Evolutionary conservation across 1,139 yeast species (phyloP), one percentile per base, ranked within the genome.

Genomic region (Zygotorulaspora mrakii): DNA sequence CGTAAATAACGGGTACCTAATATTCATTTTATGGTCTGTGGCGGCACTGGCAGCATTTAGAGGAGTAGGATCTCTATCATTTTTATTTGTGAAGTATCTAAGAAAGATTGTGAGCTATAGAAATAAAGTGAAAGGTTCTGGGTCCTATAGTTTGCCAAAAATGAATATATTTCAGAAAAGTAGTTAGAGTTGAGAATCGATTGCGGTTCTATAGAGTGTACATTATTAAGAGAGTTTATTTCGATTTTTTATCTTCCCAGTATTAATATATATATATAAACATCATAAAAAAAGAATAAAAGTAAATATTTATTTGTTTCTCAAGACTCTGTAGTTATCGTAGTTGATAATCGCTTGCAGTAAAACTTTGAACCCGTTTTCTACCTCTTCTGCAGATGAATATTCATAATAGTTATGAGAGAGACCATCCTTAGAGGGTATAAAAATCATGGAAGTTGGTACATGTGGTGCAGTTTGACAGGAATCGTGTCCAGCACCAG

Each of bases 21-120:
- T 83, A 21, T 79, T 86, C 57, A 84, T 91, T 52, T 68, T 91
- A 45, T 88, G 97, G 96, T 74, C 89, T 6, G 96, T 89, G 40
- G 95, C 96, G 1, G 77, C 75, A 0, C 71, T 91, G 51, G 82
- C 96, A 0, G 67, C 79, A 6, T 74, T 87, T 62, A 76, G 96
- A 64, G 94, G 89, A 1, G 43, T 74, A 24, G 96, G 96, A 2
- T 83, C 95, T 0, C 52, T 77, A 38, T 75, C 80, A 1, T 89
- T 80, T 65, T 70, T 89, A 49, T 44, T 70, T 26, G 72, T 75
- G 53, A 62, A 71, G 45, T 65, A 60, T 38, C 37, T 65, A 24
- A 64, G 73, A 40, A 50, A 61, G 42, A 45, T 64, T 22, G 63
- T 69, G 18, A 68, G 67, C 45, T 61, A 61, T 36, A 62, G 57